Conservation (phyloP, 192 early-diverging fungal genomes). For the Coemansia sp. region DNA sequence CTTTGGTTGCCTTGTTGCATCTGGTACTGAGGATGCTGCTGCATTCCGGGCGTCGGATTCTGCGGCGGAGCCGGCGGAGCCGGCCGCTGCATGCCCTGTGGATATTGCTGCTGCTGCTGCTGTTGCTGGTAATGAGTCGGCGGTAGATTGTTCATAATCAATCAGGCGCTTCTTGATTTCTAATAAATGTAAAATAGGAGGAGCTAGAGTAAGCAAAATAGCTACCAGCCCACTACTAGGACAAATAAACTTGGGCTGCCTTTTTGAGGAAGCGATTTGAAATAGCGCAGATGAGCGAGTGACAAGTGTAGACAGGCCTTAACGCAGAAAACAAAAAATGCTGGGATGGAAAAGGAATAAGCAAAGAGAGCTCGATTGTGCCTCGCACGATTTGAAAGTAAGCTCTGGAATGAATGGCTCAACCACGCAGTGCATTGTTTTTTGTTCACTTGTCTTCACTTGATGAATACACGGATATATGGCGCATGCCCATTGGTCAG, state of each 20-base stretch:
- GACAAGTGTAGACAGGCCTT: background rate
- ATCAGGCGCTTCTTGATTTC: background rate
- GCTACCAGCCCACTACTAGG: background rate
- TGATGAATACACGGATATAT: background rate
- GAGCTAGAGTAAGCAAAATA: background rate
- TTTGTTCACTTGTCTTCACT: background rate
- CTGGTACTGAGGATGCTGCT: slow-evolving; percentile 11
- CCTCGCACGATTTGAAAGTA: background rate
- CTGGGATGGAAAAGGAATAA: background rate
- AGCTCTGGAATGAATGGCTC: background rate
- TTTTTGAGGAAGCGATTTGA: background rate
- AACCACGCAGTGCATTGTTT: background rate
- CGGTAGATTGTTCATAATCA: slow-evolving; percentile 23
- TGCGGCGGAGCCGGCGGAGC: slow-evolving; percentile 21
- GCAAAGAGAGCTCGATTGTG: background rate
- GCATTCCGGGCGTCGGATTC: slow-evolving; percentile 12
- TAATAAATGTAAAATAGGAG: background rate
- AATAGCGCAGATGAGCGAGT: background rate
- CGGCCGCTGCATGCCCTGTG: slow-evolving; percentile 16
- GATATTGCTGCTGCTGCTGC: slow-evolving; percentile 16
- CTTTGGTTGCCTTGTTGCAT: slow-evolving; percentile 1
- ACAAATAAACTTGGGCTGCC: background rate
- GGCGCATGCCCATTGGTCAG: background rate
- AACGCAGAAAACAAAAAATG: background rate
- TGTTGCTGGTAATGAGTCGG: slow-evolving; percentile 3